Percentiles rank a stretch among this genome's conserved stretches.
phyloP scores from a whole-genome alignment of 768 basidiomycete genomes.

The Phanerodontia chrysosporium region DNA sequence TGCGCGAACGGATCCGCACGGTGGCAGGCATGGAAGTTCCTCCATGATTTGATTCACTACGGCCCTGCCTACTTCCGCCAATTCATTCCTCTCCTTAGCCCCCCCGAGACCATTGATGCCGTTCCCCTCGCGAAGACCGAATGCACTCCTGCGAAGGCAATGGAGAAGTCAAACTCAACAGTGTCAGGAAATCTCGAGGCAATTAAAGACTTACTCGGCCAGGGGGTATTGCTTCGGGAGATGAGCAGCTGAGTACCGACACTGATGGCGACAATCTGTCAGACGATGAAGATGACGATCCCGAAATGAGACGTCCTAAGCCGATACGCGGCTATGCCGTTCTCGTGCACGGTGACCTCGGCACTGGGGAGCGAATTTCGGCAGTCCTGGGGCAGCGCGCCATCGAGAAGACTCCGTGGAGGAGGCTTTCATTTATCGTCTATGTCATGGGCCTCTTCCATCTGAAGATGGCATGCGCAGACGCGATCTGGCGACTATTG shows the following conservation, averaged over 20 bases:
- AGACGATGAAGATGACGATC: no score
- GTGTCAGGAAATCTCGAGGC: conserved; percentile 19
- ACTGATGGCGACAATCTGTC: no score
- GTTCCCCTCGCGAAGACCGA: conserved; percentile 19
- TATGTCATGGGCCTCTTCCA: conserved; percentile 33
- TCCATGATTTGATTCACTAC: conserved; percentile 21
- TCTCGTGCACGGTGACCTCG: conserved; percentile 20
- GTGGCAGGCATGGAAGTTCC: conserved; percentile 23
- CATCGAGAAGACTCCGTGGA: conserved; percentile 28
- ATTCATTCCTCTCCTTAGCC: neutral
- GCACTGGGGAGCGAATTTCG: conserved; percentile 12
- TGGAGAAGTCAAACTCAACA: conserved; percentile 18
- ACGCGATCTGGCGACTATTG: conserved; percentile 16
- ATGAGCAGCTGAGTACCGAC: neutral
- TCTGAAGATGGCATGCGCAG: conserved; percentile 30
- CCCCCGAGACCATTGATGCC: conserved; percentile 15
- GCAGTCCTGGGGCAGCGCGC: conserved; percentile 11
- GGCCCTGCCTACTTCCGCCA: conserved; percentile 19
- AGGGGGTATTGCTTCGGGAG: conserved; percentile 14
- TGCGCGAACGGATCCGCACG: neutral
- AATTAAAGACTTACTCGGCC: conserved; percentile 19
- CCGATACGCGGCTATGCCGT: conserved; percentile 3
- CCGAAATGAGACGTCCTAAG: neutral
- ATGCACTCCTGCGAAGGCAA: conserved; percentile 17
- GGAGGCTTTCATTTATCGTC: conserved; percentile 28